Evolutionary conservation across 2,329 filamentous ascomycete species (phyloP).

Genomic region (Xenosphaeropsis pyriputrescens): DNA sequence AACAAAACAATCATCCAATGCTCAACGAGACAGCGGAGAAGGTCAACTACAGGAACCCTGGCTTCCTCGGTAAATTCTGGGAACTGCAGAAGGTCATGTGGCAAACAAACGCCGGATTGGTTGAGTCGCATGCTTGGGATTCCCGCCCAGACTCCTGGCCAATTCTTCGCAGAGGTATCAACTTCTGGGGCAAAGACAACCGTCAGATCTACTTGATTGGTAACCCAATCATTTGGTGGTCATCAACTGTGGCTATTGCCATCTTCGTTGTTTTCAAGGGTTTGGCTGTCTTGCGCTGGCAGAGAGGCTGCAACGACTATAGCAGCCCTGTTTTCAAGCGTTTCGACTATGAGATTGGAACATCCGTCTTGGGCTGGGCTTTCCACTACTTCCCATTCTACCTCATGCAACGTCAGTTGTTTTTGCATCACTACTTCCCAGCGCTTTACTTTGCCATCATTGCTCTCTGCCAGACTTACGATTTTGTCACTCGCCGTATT

Average conservation of each 20-base stretch:
- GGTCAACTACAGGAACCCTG: slow-evolving; percentile 89
- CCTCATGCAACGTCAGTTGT: slow-evolving; percentile 94
- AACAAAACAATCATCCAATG: slow-evolving; percentile 73
- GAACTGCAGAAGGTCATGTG: slow-evolving; percentile 98
- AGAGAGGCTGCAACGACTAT: slow-evolving; percentile 85
- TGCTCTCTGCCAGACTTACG: slow-evolving; percentile 75
- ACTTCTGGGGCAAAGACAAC: slow-evolving; percentile 94
- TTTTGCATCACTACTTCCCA: slow-evolving; percentile 97
- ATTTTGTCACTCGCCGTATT: slow-evolving; percentile 68
- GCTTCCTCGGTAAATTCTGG: slow-evolving; percentile 96
- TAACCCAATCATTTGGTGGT: slow-evolving; percentile 93
- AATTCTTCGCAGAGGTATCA: slow-evolving; percentile 83
- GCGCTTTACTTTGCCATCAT: slow-evolving; percentile 92
- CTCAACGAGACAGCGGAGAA: slow-evolving; percentile 68
- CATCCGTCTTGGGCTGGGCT: slow-evolving; percentile 81
- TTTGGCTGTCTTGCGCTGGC: slow-evolving; percentile 80
- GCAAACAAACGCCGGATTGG: slow-evolving; percentile 91
- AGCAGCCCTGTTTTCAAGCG: slow-evolving; percentile 72
- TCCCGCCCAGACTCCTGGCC: slow-evolving; percentile 92
- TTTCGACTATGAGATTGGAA: slow-evolving; percentile 94
- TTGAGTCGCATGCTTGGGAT: slow-evolving; percentile 96
- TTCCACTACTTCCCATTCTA: slow-evolving; percentile 99
- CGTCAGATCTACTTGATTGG: slow-evolving; percentile 94
- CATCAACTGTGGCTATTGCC: slow-evolving; percentile 61
- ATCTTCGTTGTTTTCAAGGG: slow-evolving; percentile 77